Conservation (phyloP, 176 grass and related monocot genomes). For the Carex scoparia region DNA sequence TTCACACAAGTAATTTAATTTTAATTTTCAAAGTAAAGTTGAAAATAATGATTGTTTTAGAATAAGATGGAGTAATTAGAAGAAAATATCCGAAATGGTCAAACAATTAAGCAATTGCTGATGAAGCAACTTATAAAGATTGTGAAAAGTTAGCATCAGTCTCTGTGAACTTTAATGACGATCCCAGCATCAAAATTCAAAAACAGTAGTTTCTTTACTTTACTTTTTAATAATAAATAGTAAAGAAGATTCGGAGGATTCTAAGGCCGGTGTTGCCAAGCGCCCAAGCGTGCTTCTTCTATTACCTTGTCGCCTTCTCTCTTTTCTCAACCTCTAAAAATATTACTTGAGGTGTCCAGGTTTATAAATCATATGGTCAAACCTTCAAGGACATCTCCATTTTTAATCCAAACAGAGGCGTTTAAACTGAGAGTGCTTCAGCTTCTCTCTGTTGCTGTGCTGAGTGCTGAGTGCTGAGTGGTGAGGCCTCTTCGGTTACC, state of each 20-base stretch:
- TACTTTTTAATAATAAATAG: conserved; percentile 5
- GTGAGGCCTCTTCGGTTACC: not conserved
- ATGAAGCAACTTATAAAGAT: not conserved
- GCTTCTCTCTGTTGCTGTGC: not conserved
- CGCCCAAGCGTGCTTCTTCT: conserved; percentile 14
- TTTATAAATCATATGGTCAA: not conserved
- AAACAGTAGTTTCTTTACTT: not conserved
- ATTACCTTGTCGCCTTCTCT: not conserved
- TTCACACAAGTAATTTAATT: no score
- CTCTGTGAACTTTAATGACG: not conserved
- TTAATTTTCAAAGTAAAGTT: not conserved
- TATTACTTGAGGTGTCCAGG: not conserved
- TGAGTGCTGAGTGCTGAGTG: not conserved
- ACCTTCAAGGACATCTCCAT: not conserved
- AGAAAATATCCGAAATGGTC: not conserved
- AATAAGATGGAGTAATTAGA: not conserved
- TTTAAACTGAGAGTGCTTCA: not conserved
- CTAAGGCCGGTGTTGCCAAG: conserved; percentile 4
- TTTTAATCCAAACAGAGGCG: not conserved
- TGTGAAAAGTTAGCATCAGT: not conserved
- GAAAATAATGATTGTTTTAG: not conserved
- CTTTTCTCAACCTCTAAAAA: not conserved
- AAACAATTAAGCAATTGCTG: no score
- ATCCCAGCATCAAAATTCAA: not conserved
- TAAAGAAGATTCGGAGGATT: conserved; percentile 27